A percentile compares a stretch with the other conserved stretches of the same genome.
Evolutionary conservation across 2,329 filamentous ascomycete genomes (phyloP).

Genomic region (Colletotrichum phormii): DNA sequence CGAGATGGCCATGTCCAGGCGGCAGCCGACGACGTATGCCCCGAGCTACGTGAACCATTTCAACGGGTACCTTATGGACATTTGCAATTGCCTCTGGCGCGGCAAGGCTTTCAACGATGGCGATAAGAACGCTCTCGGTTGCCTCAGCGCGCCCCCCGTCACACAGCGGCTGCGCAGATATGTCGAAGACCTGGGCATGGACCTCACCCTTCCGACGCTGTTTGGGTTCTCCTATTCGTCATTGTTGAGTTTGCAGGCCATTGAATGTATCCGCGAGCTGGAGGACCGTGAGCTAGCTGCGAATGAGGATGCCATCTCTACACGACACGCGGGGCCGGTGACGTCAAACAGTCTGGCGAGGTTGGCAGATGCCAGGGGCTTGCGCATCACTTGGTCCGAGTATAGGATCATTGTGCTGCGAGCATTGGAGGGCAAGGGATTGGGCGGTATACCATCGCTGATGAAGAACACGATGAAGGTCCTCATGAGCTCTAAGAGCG

Average conservation of each 20-base stretch:
- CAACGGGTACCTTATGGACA: constrained; percentile 88
- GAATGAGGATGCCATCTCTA: constrained; percentile 51
- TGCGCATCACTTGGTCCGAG: constrained; percentile 76
- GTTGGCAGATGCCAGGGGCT: constrained; percentile 74
- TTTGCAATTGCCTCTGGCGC: constrained; percentile 87
- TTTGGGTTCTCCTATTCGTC: constrained; percentile 72
- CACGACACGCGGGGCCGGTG: constrained; percentile 75
- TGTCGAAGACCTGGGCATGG: constrained; percentile 58
- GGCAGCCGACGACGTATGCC: constrained; percentile 57
- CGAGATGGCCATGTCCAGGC: constrained; percentile 67
- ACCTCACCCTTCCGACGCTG: constrained; percentile 58
- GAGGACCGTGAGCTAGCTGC: constrained; percentile 66
- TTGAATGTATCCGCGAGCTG: constrained; percentile 64
- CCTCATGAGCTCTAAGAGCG: constrained; percentile 61
- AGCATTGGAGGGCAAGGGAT: constrained; percentile 72
- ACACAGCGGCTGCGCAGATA: constrained; percentile 61
- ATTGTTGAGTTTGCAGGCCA: constrained; percentile 65
- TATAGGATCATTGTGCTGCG: constrained; percentile 80
- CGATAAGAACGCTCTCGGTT: constrained; percentile 73
- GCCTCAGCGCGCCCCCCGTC: constrained; percentile 58
- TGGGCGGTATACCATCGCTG: constrained; percentile 75
- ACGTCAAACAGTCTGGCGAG: constrained; percentile 73
- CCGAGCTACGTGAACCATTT: constrained; percentile 74
- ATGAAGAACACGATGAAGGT: constrained; percentile 87
- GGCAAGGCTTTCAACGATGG: constrained; percentile 74